Evolutionary conservation across 2,329 filamentous ascomycete species (phyloP), one percentile per base, ranked within the genome.

Genomic region (Cadophora sp.): DNA sequence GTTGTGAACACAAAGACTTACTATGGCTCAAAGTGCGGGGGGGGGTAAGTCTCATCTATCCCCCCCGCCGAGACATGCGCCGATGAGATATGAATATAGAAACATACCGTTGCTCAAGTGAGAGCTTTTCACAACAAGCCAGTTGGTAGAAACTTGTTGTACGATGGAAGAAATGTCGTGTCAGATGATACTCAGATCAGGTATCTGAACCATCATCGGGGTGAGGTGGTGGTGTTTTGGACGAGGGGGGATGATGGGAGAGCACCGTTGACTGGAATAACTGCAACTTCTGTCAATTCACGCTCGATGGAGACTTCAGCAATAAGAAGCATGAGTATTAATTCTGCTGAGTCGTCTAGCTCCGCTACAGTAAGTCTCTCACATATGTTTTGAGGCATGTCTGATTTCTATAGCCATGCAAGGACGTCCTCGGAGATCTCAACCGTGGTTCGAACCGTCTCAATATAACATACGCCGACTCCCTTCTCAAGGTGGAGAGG

Each of bases 171-270:
- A 4, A 30, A 20, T 30, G 27, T 47, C 2, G 45, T 66, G 1
- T n/a, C 48, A 11, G 43, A 62, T 36, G 24, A 64, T 3, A 65
- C 53, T 7, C 53, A 66, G 53, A 55, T 69, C 43, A 65, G 59
- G 13, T 9, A 51, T 20, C 30, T 69, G 13, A 14, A 62, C 14
- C 47, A 58, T 50, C 22, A 33, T 4, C 33, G 41, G 8, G 30
- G 51, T 22, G 61, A 70, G 45, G 27, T 68, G 27, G 39, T 70
- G 18, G 45, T 62, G 14, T 56, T 71, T 47, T 30, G 78, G 66
- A 64, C 63, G n/a, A 58, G 51, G 41, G 20, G 20, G 9, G 63
- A 59, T 22, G 36, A 65, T 22, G 45, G 43, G 5, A 47, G 45
- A 24, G 22, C 22, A 20, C 39, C 51, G 36, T 30, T 64, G 41